phyloP scores from a whole-genome alignment of 208 protist species.

The Trypanosoma avium region DNA sequence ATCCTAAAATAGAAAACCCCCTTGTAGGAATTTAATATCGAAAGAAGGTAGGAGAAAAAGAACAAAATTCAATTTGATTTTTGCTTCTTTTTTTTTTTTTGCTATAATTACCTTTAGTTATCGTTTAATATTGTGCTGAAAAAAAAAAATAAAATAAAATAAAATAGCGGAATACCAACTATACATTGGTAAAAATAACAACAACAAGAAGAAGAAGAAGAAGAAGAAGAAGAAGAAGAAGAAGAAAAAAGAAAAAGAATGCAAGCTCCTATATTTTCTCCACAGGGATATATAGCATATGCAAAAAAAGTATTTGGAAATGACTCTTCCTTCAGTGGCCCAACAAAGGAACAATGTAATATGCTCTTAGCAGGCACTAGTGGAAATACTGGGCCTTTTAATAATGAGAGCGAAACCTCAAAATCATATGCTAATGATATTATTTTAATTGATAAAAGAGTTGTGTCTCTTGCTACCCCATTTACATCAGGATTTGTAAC shows the following conservation, averaged over 20 bases:
- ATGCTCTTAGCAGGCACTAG: not conserved
- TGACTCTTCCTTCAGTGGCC: not conserved
- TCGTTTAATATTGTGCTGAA: no score
- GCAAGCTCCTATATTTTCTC: constrained; percentile 12
- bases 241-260: not conserved
- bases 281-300: not conserved
- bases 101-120: no score
- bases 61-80: no score
- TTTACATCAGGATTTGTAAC: constrained; percentile 10
- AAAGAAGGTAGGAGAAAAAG: no score
- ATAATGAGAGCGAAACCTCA: not conserved
- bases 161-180: not conserved
- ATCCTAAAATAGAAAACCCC: no score
- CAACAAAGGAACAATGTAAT: not conserved
- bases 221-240: not conserved
- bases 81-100: no score
- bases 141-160: not conserved
- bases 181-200: not conserved
- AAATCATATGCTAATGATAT: constrained; percentile 7
- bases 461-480: not conserved
- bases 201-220: not conserved
- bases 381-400: not conserved
- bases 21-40: no score
- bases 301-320: not conserved
- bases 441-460: constrained; percentile 1